A percentile compares a stretch with the other conserved stretches of the same genome.
Evolutionary conservation across 2,329 filamentous ascomycete species (phyloP).

Genomic region (Xylaria hypoxylon): DNA sequence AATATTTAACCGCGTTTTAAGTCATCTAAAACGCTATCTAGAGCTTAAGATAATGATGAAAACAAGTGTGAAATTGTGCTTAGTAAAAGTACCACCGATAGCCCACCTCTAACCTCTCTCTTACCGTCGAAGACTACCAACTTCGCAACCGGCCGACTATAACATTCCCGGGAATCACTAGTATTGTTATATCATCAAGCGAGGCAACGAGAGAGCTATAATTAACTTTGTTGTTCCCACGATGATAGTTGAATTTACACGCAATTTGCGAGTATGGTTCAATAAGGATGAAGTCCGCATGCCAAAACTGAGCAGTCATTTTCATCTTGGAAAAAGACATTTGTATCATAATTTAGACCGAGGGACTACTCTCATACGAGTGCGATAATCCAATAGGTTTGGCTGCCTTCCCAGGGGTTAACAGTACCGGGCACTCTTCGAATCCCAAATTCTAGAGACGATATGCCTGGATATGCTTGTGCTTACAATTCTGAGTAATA

Average conservation of each 20-base stretch:
- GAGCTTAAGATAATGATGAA: neutral
- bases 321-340: neutral
- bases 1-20: too few species aligned
- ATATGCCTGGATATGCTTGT: too few species aligned
- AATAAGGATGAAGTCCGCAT: neutral
- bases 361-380: neutral
- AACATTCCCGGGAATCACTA: too few species aligned
- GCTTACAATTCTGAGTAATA: neutral
- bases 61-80: too few species aligned
- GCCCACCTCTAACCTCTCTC: too few species aligned
- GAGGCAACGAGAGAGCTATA: neutral
- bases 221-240: neutral
- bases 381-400: neutral
- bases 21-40: too few species aligned
- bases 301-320: neutral
- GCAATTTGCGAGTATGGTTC: neutral
- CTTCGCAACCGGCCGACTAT: too few species aligned
- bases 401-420: neutral
- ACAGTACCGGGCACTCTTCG: neutral
- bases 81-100: too few species aligned
- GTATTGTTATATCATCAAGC: neutral
- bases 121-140: too few species aligned
- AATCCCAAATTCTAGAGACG: neutral
- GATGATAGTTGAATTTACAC: neutral
- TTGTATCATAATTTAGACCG: too few species aligned